Evolutionary conservation across 2,329 filamentous ascomycete species (phyloP).

Genomic region (Thielaviopsis ethacetica): DNA sequence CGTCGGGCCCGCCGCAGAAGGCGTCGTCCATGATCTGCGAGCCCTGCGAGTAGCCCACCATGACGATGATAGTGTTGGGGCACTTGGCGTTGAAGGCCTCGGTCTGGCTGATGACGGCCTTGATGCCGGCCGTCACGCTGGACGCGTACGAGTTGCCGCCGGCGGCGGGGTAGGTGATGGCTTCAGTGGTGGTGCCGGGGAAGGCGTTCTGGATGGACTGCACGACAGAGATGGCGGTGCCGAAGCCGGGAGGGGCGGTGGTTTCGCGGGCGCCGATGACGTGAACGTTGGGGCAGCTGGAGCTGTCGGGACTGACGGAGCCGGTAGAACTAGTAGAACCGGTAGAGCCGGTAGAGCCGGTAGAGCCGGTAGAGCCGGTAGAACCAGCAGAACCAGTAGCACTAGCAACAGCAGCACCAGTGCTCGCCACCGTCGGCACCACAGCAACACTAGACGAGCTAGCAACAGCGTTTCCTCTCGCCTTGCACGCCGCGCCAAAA

Average conservation of each 20-base stretch:
- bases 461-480: not conserved
- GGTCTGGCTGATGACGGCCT: slow-evolving; percentile 41
- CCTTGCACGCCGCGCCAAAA: not conserved
- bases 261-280: slow-evolving; percentile 32
- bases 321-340: not conserved
- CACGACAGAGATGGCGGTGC: slow-evolving; percentile 32
- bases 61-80: slow-evolving; percentile 38
- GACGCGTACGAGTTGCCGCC: slow-evolving; percentile 44
- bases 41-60: slow-evolving; percentile 48
- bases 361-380: not conserved
- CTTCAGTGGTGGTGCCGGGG: slow-evolving; percentile 34
- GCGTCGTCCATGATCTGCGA: slow-evolving; percentile 49
- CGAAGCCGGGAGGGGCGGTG: slow-evolving; percentile 34
- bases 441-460: not conserved
- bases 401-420: not conserved
- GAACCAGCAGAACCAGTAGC: not conserved
- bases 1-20: slow-evolving; percentile 42
- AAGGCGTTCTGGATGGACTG: slow-evolving; percentile 31
- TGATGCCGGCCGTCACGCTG: slow-evolving; percentile 40
- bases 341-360: not conserved
- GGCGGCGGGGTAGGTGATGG: slow-evolving; percentile 44
- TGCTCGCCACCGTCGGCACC: not conserved
- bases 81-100: slow-evolving; percentile 40
- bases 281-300: slow-evolving; percentile 24
- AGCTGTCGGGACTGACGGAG: not conserved